Percentiles rank a stretch among this genome's conserved stretches.
These are phyloP conservation scores for Voacanga thouarsii DNA, from an alignment of 257 asterid genomes.

Conservation along the genomic window DNA sequence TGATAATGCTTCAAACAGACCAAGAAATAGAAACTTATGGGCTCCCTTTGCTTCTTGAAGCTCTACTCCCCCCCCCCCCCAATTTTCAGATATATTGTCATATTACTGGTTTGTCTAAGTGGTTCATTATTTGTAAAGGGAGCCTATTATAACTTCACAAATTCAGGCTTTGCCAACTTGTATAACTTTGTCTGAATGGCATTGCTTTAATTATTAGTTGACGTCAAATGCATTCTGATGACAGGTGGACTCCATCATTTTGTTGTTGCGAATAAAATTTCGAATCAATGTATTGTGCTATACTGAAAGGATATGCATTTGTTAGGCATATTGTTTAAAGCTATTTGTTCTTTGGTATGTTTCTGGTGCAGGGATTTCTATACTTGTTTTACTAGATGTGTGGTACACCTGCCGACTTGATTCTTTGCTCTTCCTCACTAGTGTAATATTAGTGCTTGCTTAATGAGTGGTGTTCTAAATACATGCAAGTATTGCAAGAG, in stretches of 20 bases:
- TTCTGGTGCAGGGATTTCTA: no score
- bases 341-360: no score
- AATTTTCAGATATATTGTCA: no score
- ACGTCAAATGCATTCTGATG: background rate
- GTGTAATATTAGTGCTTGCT: no score
- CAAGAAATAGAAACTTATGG: background rate
- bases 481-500: background rate
- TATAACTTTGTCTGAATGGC: background rate
- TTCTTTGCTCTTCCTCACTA: no score
- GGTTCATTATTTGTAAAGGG: no score
- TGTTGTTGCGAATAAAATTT: background rate
- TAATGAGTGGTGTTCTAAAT: background rate
- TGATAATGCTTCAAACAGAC: background rate
- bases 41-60: background rate
- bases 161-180: background rate
- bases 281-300: background rate
- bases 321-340: background rate
- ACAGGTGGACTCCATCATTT: background rate
- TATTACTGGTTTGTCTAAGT: no score
- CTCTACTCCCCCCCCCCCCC: background rate
- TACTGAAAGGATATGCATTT: background rate
- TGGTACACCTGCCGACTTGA: no score
- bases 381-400: no score
- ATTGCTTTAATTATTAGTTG: background rate
- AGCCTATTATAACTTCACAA: no score